Base-by-base conservation (phyloP, 805 yeast species). In the Zygotorulaspora danielsina region DNA sequence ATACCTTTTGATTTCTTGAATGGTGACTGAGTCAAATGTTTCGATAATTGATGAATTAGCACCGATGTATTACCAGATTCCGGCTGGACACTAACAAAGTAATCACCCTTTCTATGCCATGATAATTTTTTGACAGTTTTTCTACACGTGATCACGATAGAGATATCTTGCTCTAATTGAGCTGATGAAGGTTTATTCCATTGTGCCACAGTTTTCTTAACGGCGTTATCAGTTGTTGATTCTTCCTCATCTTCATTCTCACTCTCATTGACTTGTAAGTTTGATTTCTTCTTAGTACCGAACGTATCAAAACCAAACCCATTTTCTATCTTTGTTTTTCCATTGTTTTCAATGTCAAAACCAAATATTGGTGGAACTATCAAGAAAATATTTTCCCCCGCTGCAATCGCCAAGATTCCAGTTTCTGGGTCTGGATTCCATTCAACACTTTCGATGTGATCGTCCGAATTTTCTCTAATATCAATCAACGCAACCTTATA, bases 101-200 rank as follows among this genome's bases (percentile, higher is more conserved):
- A 93, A 68, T 93, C 98, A 55, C 98, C 98, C 58, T 84, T 84
- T 63, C 96, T 75, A 64, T 93, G 98, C 98, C 98, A 93, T 50
- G 95, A 76, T 16, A 93, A 51, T 57, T 79, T 81, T 65, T 86
- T 88, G 46, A 90, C 77, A 0, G 84, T 74, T 46, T 79, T 75
- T 12, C 67, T 62, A 46, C 83, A 71, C 38, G 83, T 76, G 34
- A 93, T 74, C 13, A 84, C 78, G 2, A 85, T 81, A 12, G 83
- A 75, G 26, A 88, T 79, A 39, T 95, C 95, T 37, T 75, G 68
- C 24, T 72, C 69, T 51, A 79, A 81, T 45, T 75, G 76, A 34
- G 75, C 63, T 41, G 69, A 69, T 3, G 78, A 69, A 31, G 97
- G 96, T 47, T 85, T 81, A 47, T 77, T 71, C 97, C 97, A 90